Conservation (phyloP, 805 yeast genomes). For the Lachancea waltii region DNA sequence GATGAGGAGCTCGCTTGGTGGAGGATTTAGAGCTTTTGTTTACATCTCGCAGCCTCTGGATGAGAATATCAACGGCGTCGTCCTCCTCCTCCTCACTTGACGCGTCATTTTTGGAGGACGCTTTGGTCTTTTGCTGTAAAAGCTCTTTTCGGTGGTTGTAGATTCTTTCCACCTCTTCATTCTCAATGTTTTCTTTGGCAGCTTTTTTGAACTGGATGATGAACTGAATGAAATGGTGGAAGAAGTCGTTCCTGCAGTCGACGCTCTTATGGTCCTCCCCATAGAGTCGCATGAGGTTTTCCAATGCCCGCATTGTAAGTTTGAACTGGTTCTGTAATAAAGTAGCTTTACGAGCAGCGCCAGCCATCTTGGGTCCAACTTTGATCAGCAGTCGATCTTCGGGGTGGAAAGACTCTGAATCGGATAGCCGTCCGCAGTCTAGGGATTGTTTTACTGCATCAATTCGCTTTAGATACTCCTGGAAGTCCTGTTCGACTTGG, state of each 20-base stretch:
- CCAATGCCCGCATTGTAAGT: slow-evolving; percentile 46
- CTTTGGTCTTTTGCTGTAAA: slow-evolving; percentile 24
- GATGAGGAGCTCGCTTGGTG: slow-evolving; percentile 1
- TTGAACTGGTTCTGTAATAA: slow-evolving; percentile 45
- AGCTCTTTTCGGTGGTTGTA: slow-evolving; percentile 58
- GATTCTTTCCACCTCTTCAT: slow-evolving; percentile 61
- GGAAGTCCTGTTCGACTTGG: slow-evolving; percentile 52
- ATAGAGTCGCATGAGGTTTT: slow-evolving; percentile 56
- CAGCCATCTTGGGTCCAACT: slow-evolving; percentile 46
- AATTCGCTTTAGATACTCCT: slow-evolving; percentile 45
- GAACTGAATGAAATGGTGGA: slow-evolving; percentile 56
- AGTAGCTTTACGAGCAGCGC: slow-evolving; percentile 48
- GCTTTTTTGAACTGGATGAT: slow-evolving; percentile 56
- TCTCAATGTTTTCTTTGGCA: slow-evolving; percentile 55
- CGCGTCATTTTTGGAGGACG: neutral
- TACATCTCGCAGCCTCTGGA: slow-evolving; percentile 24
- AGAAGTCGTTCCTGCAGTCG: slow-evolving; percentile 51
- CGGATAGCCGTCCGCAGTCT: slow-evolving; percentile 59
- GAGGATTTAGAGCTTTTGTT: slow-evolving; percentile 9
- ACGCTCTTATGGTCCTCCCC: slow-evolving; percentile 60
- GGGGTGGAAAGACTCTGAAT: slow-evolving; percentile 57
- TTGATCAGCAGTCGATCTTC: slow-evolving; percentile 52
- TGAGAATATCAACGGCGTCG: slow-evolving; percentile 24
- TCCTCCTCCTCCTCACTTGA: slow-evolving; percentile 7
- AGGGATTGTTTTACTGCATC: slow-evolving; percentile 47